Conservation (phyloP, 441 rosid species). For the Populus trichocarpa region DNA sequence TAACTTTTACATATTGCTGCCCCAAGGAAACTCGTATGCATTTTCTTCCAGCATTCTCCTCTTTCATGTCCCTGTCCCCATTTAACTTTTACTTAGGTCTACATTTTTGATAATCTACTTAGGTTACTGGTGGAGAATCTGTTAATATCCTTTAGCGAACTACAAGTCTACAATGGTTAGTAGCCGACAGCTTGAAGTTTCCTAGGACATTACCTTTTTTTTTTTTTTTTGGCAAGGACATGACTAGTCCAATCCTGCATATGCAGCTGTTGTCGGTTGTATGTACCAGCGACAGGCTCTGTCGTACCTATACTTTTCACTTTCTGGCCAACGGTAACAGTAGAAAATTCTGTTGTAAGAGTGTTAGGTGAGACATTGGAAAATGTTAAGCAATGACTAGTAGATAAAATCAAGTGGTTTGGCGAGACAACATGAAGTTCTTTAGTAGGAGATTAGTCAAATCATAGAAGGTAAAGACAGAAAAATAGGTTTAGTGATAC, state of each 20-base stretch:
- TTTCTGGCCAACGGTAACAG: background rate
- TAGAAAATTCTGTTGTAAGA: background rate
- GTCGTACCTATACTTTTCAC: background rate
- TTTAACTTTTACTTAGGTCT: background rate
- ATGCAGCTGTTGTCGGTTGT: background rate
- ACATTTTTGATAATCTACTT: background rate
- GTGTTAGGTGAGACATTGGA: background rate
- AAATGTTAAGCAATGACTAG: background rate
- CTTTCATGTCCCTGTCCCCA: background rate
- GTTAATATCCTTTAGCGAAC: background rate
- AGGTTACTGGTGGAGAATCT: background rate
- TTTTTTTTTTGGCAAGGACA: background rate
- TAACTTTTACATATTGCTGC: background rate
- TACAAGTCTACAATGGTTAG: background rate
- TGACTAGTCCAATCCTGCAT: background rate
- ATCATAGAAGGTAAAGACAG: background rate
- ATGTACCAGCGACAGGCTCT: background rate
- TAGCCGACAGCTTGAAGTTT: background rate
- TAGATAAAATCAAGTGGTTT: background rate
- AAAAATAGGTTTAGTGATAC: background rate
- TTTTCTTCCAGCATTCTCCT: background rate
- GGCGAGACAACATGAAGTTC: background rate
- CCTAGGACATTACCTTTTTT: background rate
- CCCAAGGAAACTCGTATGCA: constrained; percentile 2
- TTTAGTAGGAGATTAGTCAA: background rate